A percentile compares a stretch with the other conserved stretches of the same genome.
Evolutionary conservation across 1,139 yeast genomes (phyloP).

Genomic region (Candida buenavistaensis): DNA sequence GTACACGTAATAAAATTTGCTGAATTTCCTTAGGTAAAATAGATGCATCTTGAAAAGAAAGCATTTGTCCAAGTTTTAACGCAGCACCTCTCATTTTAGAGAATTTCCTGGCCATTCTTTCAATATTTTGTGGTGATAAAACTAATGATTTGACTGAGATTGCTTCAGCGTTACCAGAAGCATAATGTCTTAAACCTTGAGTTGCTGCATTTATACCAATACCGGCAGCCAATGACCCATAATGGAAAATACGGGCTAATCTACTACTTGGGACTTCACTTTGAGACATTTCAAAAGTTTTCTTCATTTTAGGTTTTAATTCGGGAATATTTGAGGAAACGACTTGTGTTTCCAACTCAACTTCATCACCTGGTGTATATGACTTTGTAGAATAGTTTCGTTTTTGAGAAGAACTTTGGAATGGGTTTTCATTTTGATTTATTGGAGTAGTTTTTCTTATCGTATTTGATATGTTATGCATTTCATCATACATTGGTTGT

Average conservation of each 20-base stretch:
- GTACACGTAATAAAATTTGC: slow-evolving; percentile 77
- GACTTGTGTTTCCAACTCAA: slow-evolving; percentile 7
- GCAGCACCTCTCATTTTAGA: slow-evolving; percentile 99
- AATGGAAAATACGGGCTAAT: slow-evolving; percentile 84
- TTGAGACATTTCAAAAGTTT: slow-evolving; percentile 50
- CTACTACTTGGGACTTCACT: slow-evolving; percentile 85
- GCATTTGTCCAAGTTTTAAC: slow-evolving; percentile 89
- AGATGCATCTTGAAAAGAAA: slow-evolving; percentile 88
- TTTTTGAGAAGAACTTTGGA: slow-evolving; percentile 10
- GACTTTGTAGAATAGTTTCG: slow-evolving; percentile 17
- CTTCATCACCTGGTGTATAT: slow-evolving; percentile 11
- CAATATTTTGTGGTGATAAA: slow-evolving; percentile 80
- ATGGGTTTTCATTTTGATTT: slow-evolving; percentile 7
- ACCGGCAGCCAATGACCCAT: slow-evolving; percentile 90
- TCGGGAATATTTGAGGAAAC: slow-evolving; percentile 8
- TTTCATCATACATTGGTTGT: slow-evolving; percentile 28
- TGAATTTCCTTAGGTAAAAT: slow-evolving; percentile 85
- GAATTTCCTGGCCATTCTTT: slow-evolving; percentile 81
- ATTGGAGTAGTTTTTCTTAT: slow-evolving; percentile 15
- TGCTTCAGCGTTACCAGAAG: slow-evolving; percentile 37
- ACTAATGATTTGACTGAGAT: slow-evolving; percentile 63
- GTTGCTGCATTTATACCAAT: slow-evolving; percentile 83
- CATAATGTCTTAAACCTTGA: slow-evolving; percentile 72
- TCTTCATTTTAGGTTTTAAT: slow-evolving; percentile 24
- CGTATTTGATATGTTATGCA: slow-evolving; percentile 23